Evolutionary conservation across 2,329 filamentous ascomycete species (phyloP), one percentile per base, ranked within the genome.

Genomic region (Pseudogymnoascus sp.): DNA sequence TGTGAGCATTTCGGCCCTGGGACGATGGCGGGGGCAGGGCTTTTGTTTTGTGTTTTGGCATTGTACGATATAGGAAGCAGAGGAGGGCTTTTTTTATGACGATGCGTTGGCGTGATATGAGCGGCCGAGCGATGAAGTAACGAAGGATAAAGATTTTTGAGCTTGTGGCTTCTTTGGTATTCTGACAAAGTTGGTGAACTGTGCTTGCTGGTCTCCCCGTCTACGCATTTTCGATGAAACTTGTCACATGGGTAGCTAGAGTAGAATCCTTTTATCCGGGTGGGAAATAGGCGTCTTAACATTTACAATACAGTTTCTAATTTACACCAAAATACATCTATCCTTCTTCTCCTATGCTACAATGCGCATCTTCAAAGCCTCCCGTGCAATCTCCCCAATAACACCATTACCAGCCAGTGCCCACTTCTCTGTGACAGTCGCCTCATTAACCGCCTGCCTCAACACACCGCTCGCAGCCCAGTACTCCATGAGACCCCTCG

Each of bases 381-480:
- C 82, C 70, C 87, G 85, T 78, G 96, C 91, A 77, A 97, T 82
- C 80, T 96, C 90, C 6, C 91, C 92, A 52, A 96, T 80, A 60
- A 93, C 83, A 13, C 92, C 92, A 69, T 88, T 86, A 21, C 91
- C 91, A 58, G 87, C 85, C 68, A 97, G 72, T 58, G 86, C 86
- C 92, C 92, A 96, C 77, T 90, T 90, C 80, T 95, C 89, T 21
- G 82, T 80, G 36, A 97, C 87, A 65, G 82, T 80, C 65, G 78
- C 78, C 71, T 92, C 86, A 69, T 89, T 87, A 59, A 97, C 80
- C 52, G 78, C 80, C 64, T 83, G 79, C 66, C 89, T 83, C 71
- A 96, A 73, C 72, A 96, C 79, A 10, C 93, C 94, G 73, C 90
- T 95, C 36, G 84, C 85, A 4, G 90, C 92, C 80, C 93, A 97